Evolutionary conservation across 306 rosid genomes (phyloP).

Genomic region (Biancaea sappan): DNA sequence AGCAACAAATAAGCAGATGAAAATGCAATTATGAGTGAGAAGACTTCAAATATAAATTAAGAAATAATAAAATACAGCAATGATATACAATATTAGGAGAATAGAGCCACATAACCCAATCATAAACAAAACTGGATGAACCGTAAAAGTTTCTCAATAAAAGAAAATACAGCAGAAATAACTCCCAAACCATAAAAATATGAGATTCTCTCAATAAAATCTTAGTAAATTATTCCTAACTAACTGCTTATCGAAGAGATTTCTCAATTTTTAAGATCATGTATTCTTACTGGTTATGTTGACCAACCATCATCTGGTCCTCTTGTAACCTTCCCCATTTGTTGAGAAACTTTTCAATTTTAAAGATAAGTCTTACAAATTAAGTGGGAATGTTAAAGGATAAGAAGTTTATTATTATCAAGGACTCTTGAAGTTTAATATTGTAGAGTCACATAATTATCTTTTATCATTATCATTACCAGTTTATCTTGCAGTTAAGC

Average conservation of each 20-base stretch:
- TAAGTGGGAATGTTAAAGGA: not conserved
- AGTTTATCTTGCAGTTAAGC: not conserved
- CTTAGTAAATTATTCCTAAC: not conserved
- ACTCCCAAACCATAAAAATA: not conserved
- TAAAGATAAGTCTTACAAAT: not conserved
- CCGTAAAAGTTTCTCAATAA: not conserved
- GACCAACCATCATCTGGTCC: conserved; percentile 1
- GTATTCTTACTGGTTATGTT: not conserved
- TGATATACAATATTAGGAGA: not conserved
- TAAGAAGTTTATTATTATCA: not conserved
- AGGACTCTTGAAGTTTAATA: not conserved
- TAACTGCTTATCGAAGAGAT: not conserved
- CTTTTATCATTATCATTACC: not conserved
- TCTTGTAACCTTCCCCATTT: not conserved
- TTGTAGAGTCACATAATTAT: too few relatives aligned
- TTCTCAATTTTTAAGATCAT: not conserved
- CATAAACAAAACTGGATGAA: not conserved
- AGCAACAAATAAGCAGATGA: conserved; percentile 23
- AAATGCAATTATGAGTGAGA: not conserved
- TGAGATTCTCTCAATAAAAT: not conserved
- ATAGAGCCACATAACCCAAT: not conserved
- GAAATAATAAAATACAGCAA: not conserved
- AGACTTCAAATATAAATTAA: not conserved
- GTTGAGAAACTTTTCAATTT: not conserved
- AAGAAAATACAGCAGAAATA: not conserved